Evolutionary conservation across 73 alveolate species (phyloP).

Genomic region (Uronychia binucleata): DNA sequence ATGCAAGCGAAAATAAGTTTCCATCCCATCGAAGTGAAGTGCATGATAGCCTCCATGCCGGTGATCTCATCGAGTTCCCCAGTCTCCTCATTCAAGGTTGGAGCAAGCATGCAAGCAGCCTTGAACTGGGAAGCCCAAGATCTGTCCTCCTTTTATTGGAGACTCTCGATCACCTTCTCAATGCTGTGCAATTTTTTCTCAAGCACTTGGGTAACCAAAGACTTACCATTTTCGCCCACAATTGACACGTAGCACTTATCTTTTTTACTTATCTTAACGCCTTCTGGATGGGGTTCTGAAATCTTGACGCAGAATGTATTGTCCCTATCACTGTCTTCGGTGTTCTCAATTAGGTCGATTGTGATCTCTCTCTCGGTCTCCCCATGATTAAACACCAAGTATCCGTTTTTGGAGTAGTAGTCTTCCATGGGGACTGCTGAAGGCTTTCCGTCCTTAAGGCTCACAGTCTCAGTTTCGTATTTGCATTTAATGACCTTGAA

Average conservation of each 20-base stretch:
- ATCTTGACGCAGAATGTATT: constrained; percentile 34
- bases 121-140: constrained; percentile 51
- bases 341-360: constrained; percentile 24
- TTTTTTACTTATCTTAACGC: constrained; percentile 29
- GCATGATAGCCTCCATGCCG: constrained; percentile 45
- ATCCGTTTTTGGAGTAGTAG: constrained; percentile 26
- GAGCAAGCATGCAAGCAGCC: constrained; percentile 58
- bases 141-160: constrained; percentile 5
- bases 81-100: constrained; percentile 27
- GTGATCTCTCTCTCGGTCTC: constrained; percentile 32
- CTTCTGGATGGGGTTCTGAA: constrained; percentile 57
- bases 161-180: constrained; percentile 4
- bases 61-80: constrained; percentile 43
- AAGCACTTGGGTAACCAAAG: background rate
- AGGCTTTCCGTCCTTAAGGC: constrained; percentile 10
- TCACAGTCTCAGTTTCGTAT: constrained; percentile 9
- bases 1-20: constrained; percentile 65
- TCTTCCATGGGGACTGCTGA: constrained; percentile 24
- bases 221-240: constrained; percentile 10
- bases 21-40: constrained; percentile 73
- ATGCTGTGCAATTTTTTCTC: background rate
- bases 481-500: constrained; percentile 24
- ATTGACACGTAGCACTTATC: constrained; percentile 16
- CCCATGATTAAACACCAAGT: constrained; percentile 34
- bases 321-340: constrained; percentile 15